These are phyloP conservation scores for Aechmea fasciata DNA, from an alignment of 176 grass and related monocot species.

Conservation along the genomic window DNA sequence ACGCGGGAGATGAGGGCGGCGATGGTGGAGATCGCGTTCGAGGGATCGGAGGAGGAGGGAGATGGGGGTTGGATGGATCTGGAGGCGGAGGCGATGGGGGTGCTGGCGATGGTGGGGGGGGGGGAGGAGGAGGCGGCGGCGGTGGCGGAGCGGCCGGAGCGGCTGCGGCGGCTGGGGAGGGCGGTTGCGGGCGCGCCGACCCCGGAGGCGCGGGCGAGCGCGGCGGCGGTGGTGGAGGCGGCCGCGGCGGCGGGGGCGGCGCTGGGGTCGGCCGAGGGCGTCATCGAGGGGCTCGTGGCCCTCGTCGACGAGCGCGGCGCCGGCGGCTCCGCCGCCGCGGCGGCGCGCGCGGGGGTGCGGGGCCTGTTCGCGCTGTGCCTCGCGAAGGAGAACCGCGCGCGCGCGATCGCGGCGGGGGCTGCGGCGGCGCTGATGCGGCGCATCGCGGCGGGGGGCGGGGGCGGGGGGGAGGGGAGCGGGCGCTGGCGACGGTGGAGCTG, in stretches of 20 bases:
- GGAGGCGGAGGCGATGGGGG: conserved; percentile 57
- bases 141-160: conserved; percentile 35
- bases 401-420: conserved; percentile 46
- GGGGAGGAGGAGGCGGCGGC: conserved; percentile 62
- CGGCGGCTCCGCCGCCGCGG: conserved; percentile 25
- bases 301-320: conserved; percentile 31
- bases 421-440: conserved; percentile 34
- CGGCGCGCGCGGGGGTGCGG: conserved; percentile 60
- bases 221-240: conserved; percentile 65
- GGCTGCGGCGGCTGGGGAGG: conserved; percentile 41
- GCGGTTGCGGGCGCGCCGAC: conserved; percentile 15
- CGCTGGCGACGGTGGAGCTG: conserved; percentile 66
- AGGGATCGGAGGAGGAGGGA: conserved; percentile 57
- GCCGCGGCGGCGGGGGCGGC: conserved; percentile 34
- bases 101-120: conserved; percentile 59
- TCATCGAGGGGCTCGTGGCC: conserved; percentile 30
- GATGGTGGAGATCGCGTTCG: conserved; percentile 54
- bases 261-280: background rate
- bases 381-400: conserved; percentile 63
- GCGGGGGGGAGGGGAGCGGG: conserved; percentile 43
- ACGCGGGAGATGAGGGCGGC: conserved; percentile 66
- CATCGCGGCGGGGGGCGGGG: conserved; percentile 27
- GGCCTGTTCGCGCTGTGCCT: conserved; percentile 76
- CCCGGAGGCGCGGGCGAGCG: conserved; percentile 47
- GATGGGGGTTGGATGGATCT: conserved; percentile 48